Base-by-base conservation (phyloP, 2,329 filamentous ascomycete species). In the Nigrospora osmanthi region DNA sequence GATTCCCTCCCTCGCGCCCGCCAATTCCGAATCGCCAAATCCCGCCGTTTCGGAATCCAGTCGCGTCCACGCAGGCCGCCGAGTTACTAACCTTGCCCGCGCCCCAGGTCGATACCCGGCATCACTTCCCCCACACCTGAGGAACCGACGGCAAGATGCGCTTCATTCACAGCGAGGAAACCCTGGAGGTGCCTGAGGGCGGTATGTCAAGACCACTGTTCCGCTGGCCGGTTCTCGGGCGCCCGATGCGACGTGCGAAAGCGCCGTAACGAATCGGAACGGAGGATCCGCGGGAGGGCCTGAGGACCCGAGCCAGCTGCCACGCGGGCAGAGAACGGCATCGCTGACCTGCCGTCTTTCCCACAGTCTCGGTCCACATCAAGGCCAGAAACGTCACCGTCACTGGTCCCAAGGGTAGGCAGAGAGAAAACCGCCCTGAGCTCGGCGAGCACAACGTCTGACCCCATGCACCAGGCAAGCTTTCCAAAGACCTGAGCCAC, bases 121-220 rank as follows among this genome's bases (percentile, higher is more conserved):
- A 69, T 67, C 64, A 65, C 64, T 63, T 64, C 64, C 63, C 66
- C 54, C 54, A 53, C 55, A 61, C 68, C 58, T 58, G 57, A 59
- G 56, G 53, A 54, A 68, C 66, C 63, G 70, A 70, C 72, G 75
- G 76, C 86, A 96, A 87, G 77, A 97, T 97, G 93, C 94, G 87
- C 81, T 97, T 96, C 88, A 95, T 98, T 79, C 89, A 96, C 83
- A 95, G 89, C 69, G 81, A 91, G 78, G 91, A 98, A 84, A 80
- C 81, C 76, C 81, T 98, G 77, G 81, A 84, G 67, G 89, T 98
- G 75, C 93, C 94, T 67, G 89, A 96, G 73, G 88, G 90, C 80
- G 89, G 89, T 95, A 84, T 76, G 88, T 87, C 61, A 57, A 46
- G 37, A 9, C 31, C 23, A n/a, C 15, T 38, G 40, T 44, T 33